Evolutionary conservation across 2,329 filamentous ascomycete genomes (phyloP), one percentile per base, ranked within the genome.

Genomic region (Hymenoscyphus albidus): DNA sequence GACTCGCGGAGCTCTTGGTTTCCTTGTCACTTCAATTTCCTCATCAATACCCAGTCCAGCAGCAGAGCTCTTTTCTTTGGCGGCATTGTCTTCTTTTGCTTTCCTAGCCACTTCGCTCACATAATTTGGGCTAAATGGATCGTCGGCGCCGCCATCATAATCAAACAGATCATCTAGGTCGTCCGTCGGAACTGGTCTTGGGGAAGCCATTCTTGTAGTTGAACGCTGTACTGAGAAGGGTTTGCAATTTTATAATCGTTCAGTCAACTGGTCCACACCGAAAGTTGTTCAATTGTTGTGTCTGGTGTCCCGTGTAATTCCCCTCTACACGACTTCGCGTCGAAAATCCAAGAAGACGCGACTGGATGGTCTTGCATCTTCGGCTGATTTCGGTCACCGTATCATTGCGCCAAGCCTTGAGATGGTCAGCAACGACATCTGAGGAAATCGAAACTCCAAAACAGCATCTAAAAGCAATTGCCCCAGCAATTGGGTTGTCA

Each of bases 41-140:
- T 96, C 87, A 69, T 98, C 93, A 64, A 97, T 87, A 57, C 93
- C 93, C 2, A 96, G 78, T 0, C 82, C 82, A 9, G 80, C 82
- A 35, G 82, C 70, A 84, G 83, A 67, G 12, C 39, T 31, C 80
- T 82, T 65, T 77, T 74, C 40, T 75, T 71, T 67, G 54, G 62
- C 48, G 64, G 72, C 64, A 60, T 70, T 69, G 61, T 76, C 74
- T n/a, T 82, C 80, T 64, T 69, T 64, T 55, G 62, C 64, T 59
- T 72, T 64, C 63, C 71, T 71, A n/a, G 55, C 59, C 38, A 44
- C 61, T 39, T 68, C 61, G 18, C 59, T 62, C 27, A 68, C 62
- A 59, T 71, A 72, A 31, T 72, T 70, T 5, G 71, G 65, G 38
- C 63, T 67, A 57, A 74, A 73, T 40, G 74, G 72, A 69, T 74